These are phyloP conservation scores for Pseudonitzschia delicatissima DNA, from an alignment of 108 stramenopile species.

Conservation along the genomic window DNA sequence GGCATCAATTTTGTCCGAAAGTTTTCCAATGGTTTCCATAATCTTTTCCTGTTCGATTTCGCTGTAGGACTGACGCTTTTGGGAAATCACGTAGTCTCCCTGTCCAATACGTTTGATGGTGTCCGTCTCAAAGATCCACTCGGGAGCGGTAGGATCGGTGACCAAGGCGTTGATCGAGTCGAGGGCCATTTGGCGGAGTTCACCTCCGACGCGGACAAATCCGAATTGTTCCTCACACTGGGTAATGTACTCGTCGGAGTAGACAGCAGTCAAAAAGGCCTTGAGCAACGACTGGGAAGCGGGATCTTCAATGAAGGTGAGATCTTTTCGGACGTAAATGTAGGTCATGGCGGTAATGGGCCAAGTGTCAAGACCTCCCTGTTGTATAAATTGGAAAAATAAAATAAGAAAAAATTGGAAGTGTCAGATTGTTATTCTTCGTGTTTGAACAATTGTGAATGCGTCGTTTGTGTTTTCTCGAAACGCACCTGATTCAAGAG, in stretches of 20 bases:
- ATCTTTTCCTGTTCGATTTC: constrained; percentile 24
- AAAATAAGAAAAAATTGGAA: not conserved
- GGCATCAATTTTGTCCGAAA: constrained; percentile 1
- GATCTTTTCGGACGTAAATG: constrained; percentile 72
- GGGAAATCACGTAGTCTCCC: constrained; percentile 37
- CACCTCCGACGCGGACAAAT: constrained; percentile 35
- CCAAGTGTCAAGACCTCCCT: constrained; percentile 58
- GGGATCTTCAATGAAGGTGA: constrained; percentile 38
- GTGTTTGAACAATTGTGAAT: not conserved
- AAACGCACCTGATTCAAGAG: constrained; percentile 45
- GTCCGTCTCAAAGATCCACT: constrained; percentile 34
- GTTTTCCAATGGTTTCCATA: constrained; percentile 7
- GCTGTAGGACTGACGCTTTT: constrained; percentile 36
- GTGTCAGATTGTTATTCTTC: not conserved
- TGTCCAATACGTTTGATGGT: constrained; percentile 29
- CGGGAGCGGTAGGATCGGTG: constrained; percentile 11
- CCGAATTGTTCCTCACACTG: constrained; percentile 45
- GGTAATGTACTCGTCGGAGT: constrained; percentile 32
- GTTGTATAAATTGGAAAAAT: not conserved
- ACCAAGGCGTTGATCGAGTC: constrained; percentile 30
- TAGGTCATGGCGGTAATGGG: constrained; percentile 82
- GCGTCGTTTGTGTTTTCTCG: not conserved
- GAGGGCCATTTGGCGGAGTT: constrained; percentile 28
- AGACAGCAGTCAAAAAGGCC: constrained; percentile 53
- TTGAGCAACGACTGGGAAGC: constrained; percentile 40